Base-by-base conservation (phyloP, 345 rosid species). In the Rhizophora apiculata region DNA sequence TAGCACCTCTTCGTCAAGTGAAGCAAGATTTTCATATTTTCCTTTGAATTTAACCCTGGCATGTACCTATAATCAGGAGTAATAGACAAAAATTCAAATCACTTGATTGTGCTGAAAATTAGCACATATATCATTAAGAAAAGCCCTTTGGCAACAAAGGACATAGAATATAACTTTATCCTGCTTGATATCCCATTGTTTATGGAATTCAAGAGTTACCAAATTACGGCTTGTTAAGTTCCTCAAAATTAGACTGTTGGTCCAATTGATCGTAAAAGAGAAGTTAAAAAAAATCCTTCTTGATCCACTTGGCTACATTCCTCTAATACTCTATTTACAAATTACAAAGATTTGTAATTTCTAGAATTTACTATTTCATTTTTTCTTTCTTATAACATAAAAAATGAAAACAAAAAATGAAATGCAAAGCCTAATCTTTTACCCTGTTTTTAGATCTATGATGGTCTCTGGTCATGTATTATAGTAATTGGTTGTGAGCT, bases 11-110 rank as follows among this genome's bases (percentile, higher is more conserved):
- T 80, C 92, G 78, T 78, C 89, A 61, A 73, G 76, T 22, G 77
- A 80, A 24, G 74, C 73, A 57, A 70, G 83, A 68, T 81, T 92
- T 76, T 80, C 83, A 64, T 77, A 77, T 78, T 84, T 87, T 68
- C 82, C 89, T 77, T 72, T 83, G 75, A 79, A 81, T 83, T 87
- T 86, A 80, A 85, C 87, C 74, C 81, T 84, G 34, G 85, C 57
- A 76, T 69, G 75, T 55, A 79, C 88, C 99, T 95, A 77, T 74
- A 77, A 60, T 65, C 59, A 58, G 13, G 51, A 58, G 37, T 11
- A 22, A 30, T 56, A 16, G 60, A 27, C 6, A 22, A 56, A 24
- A 56, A 27, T 56, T 56, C 15, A 24, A 56, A 56, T 21, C 31
- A 56, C 24, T 56, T 56, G 18, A 24, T 24, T 22, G 29, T 6